Evolutionary conservation across 345 rosid genomes (phyloP), one percentile per base, ranked within the genome.

Genomic region (Clausena lansium): DNA sequence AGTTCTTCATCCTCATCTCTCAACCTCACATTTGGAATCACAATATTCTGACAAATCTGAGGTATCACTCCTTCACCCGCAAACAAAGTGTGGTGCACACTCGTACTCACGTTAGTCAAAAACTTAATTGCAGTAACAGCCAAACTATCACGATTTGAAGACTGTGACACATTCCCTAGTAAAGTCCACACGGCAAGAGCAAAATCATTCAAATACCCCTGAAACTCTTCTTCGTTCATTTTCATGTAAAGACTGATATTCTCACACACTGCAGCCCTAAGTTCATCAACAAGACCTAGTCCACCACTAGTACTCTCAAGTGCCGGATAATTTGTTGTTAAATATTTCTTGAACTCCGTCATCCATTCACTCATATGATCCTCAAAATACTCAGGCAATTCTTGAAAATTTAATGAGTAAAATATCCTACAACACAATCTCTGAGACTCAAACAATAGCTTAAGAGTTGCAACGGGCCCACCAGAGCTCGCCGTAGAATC

Each of bases 1-100:
- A 97, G 92, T 73, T 97, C 99, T 80, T 93, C 99, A 76, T 97
- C 99, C 71, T 97, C 99, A 19, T 88, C 98, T 85, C 95, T 97
- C 85, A 91, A 83, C 70, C 91, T 85, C 77, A 97, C 98, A 86
- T 97, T 97, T 3, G 98, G 98, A 78, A 97, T 88, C 85, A 97
- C 99, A 75, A 97, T 89, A 79, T 92, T 87, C 84, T 91, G 90
- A 77, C 98, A 97, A 73, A 97, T 97, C 80, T 90, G 93, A 22
- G 83, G 88, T 59, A 97, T 90, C 41, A 93, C 89, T 68, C 93
- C 94, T 7, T 94, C 98, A 2, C 81, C 89, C 0, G 89, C 89
- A 87, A 97, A 97, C 87, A 97, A 80, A 39, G 88, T 77, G 79
- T 97, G 99, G 77, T 97, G 98, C 82, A 91, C 98, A 65, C 99